phyloP scores from a whole-genome alignment of 192 early-diverging fungal species.

The Podila epigama region DNA sequence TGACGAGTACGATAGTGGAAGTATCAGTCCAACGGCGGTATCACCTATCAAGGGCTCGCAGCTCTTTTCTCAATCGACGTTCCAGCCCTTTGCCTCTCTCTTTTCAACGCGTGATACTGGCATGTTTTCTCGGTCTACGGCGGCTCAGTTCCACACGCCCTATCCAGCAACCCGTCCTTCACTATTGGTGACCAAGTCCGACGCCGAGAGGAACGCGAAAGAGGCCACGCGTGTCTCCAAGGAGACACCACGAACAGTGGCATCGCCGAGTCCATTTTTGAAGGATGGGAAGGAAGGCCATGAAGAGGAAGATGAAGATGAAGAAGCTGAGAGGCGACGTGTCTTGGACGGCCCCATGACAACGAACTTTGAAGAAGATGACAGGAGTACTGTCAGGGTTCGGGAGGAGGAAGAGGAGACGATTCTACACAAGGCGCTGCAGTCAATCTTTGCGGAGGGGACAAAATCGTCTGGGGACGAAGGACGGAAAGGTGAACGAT shows the following conservation, averaged over 20 bases:
- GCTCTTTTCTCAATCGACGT: background rate
- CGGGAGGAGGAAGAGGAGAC: conserved; percentile 23
- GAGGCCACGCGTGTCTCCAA: no score
- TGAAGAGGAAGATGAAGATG: background rate
- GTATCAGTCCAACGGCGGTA: conserved; percentile 32
- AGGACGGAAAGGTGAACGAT: background rate
- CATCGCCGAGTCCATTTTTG: no score
- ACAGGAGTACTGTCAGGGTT: conserved; percentile 4
- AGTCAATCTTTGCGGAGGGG: conserved; percentile 23
- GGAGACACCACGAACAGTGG: no score
- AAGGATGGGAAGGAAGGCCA: background rate
- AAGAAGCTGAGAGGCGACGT: background rate
- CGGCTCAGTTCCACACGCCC: no score
- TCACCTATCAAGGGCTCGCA: conserved; percentile 19
- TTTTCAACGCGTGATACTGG: background rate
- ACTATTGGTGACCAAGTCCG: no score
- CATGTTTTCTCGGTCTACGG: background rate
- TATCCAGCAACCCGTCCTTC: no score
- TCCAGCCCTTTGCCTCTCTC: background rate
- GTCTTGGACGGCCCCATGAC: conserved; percentile 9
- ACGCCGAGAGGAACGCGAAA: no score
- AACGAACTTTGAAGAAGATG: no score
- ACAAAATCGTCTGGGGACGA: background rate
- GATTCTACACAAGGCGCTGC: conserved; percentile 20
- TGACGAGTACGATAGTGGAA: conserved; percentile 18